phyloP scores from a whole-genome alignment of 441 rosid species.

The Capsella rubella region DNA sequence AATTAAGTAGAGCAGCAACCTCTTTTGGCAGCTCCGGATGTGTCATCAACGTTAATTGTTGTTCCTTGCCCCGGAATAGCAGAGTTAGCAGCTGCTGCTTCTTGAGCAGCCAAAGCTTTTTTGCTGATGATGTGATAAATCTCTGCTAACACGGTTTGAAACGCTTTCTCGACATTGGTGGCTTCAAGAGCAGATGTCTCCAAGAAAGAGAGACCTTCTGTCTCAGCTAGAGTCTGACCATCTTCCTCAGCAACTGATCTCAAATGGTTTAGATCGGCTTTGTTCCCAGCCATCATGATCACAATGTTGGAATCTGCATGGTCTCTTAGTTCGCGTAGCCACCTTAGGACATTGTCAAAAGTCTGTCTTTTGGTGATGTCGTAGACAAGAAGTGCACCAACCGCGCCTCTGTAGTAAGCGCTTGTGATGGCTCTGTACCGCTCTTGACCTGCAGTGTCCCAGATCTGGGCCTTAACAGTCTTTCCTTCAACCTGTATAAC shows the following conservation, averaged over 20 bases:
- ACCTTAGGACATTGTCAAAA: slow-evolving; percentile 66
- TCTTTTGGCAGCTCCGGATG: slow-evolving; percentile 59
- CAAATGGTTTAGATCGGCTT: slow-evolving; percentile 68
- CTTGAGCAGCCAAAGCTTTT: slow-evolving; percentile 74
- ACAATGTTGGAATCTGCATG: slow-evolving; percentile 81
- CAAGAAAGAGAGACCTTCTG: slow-evolving; percentile 64
- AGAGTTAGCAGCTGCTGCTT: slow-evolving; percentile 60
- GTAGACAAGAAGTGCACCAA: slow-evolving; percentile 71
- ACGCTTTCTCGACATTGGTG: slow-evolving; percentile 65
- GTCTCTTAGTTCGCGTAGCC: slow-evolving; percentile 72
- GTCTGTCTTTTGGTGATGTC: slow-evolving; percentile 75
- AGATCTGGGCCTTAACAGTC: slow-evolving; percentile 77
- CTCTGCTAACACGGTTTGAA: slow-evolving; percentile 64
- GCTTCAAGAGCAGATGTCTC: slow-evolving; percentile 79
- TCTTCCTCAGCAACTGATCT: slow-evolving; percentile 55
- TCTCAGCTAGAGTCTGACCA: slow-evolving; percentile 58
- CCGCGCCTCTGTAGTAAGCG: slow-evolving; percentile 75
- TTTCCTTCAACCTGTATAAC: slow-evolving; percentile 69
- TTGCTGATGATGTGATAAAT: slow-evolving; percentile 69
- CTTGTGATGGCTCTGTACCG: slow-evolving; percentile 78
- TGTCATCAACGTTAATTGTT: slow-evolving; percentile 71
- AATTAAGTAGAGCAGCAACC: slow-evolving; percentile 77
- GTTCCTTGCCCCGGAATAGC: slow-evolving; percentile 83
- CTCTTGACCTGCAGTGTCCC: slow-evolving; percentile 85
- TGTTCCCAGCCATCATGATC: slow-evolving; percentile 78